Percentiles rank a stretch among this genome's conserved stretches.
These are phyloP conservation scores for Populus tremula DNA, from an alignment of 345 rosid genomes.

Conservation along the genomic window DNA sequence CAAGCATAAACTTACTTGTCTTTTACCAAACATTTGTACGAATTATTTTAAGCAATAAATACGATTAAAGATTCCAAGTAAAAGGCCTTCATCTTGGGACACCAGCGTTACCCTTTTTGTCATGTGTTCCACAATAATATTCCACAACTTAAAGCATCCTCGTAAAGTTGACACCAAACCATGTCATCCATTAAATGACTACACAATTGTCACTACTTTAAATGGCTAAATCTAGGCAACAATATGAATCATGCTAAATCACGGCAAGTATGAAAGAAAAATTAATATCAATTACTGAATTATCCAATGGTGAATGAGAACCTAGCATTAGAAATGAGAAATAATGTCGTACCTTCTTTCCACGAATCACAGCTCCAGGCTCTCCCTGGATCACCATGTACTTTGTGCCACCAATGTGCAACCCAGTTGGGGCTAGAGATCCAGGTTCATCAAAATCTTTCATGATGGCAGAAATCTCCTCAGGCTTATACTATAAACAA, in stretches of 20 bases:
- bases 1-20: background rate
- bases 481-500: constrained; percentile 17
- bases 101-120: background rate
- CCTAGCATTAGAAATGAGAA: no score
- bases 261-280: background rate
- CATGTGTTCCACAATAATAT: background rate
- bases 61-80: background rate
- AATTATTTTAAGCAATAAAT: background rate
- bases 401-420: constrained; percentile 23
- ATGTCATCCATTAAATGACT: background rate
- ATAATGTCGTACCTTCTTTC: constrained; percentile 19
- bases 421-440: constrained; percentile 20
- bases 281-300: constrained; percentile 1
- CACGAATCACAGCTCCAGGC: constrained; percentile 26
- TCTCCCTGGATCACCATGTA: constrained; percentile 32
- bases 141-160: background rate
- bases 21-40: background rate
- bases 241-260: background rate
- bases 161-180: background rate
- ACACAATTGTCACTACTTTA: background rate
- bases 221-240: background rate
- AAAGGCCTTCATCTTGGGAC: background rate
- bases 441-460: constrained; percentile 29
- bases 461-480: constrained; percentile 23
- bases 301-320: background rate